Evolutionary conservation across 176 grass and related monocot genomes (phyloP).

Genomic region (Thalia dealbata): DNA sequence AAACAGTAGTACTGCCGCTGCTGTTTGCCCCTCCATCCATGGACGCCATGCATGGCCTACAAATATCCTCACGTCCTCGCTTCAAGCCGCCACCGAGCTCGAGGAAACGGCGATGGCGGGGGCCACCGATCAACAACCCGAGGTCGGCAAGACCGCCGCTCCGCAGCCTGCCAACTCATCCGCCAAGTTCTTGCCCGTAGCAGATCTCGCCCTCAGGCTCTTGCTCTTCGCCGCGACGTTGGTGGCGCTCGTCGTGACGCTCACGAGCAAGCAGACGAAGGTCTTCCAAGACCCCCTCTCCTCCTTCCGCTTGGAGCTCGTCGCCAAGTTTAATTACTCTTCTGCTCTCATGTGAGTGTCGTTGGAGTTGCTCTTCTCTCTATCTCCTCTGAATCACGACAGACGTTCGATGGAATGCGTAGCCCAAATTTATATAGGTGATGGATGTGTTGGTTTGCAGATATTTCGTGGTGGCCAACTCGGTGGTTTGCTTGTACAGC

Average conservation of each 20-base stretch:
- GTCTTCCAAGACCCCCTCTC: neutral
- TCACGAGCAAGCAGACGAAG: conserved; percentile 46
- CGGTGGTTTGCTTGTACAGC: conserved; percentile 46
- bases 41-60: too few species aligned
- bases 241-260: conserved; percentile 37
- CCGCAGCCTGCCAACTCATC: neutral
- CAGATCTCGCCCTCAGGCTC: conserved; percentile 28
- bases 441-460: conserved; percentile 13
- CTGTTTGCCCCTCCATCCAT: too few species aligned
- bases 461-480: conserved; percentile 51
- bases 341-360: conserved; percentile 43
- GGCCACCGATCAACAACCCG: too few species aligned
- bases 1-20: too few species aligned
- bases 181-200: neutral
- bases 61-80: too few species aligned
- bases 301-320: neutral
- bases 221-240: conserved; percentile 27
- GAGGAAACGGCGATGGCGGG: too few species aligned
- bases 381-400: neutral
- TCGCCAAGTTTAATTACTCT: conserved; percentile 61
- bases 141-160: neutral
- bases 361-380: neutral
- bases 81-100: too few species aligned
- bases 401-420: neutral
- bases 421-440: neutral